Conservation (phyloP, 768 basidiomycete genomes). For the Chlorophyllum brunneum region DNA sequence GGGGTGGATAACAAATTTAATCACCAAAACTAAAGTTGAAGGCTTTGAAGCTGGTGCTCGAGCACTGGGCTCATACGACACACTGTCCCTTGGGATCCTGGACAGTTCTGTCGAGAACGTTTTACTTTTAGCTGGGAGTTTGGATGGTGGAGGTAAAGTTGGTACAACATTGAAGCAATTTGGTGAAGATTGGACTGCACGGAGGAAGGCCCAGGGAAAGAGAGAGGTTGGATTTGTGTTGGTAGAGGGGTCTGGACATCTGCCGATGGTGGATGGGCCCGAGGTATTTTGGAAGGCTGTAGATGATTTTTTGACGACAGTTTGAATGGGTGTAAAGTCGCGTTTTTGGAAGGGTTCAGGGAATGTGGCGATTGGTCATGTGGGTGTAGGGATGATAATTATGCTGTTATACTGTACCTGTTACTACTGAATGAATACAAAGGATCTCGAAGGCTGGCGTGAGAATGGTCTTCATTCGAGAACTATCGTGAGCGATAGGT, state of each 20-base stretch:
- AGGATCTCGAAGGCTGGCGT: too few species aligned
- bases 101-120: constrained; percentile 26
- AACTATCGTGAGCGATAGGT: too few species aligned
- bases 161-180: constrained; percentile 33
- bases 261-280: constrained; percentile 51
- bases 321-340: neutral
- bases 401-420: too few species aligned
- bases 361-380: neutral
- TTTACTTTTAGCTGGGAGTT: constrained; percentile 41
- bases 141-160: constrained; percentile 48
- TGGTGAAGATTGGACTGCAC: constrained; percentile 28
- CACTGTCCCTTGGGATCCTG: constrained; percentile 17
- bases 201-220: constrained; percentile 1
- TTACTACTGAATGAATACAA: too few species aligned
- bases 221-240: neutral
- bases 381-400: too few species aligned
- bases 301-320: neutral
- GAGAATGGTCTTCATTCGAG: too few species aligned
- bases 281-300: constrained; percentile 35
- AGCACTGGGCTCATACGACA: constrained; percentile 43
- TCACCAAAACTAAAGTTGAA: constrained; percentile 33
- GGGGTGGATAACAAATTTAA: constrained; percentile 31
- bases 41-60: constrained; percentile 45
- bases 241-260: constrained; percentile 33
- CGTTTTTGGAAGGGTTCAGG: neutral